These are phyloP conservation scores for Calocybe gangraenosa DNA, from an alignment of 768 basidiomycete genomes.

Conservation along the genomic window DNA sequence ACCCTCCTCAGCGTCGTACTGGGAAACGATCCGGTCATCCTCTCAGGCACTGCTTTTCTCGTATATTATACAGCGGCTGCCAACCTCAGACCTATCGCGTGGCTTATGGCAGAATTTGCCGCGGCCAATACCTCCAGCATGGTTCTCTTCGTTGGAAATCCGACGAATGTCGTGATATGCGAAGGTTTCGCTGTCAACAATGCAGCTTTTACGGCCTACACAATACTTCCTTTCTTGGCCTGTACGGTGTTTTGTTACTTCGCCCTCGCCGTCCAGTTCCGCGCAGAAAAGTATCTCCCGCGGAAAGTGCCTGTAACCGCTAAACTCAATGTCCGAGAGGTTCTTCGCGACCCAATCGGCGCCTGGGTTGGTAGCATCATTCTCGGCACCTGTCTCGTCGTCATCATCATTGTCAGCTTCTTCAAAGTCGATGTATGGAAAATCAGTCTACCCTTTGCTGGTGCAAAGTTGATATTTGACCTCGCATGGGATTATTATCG, in stretches of 20 bases:
- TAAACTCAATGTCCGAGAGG: conserved; percentile 48
- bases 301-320: conserved; percentile 31
- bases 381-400: conserved; percentile 62
- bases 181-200: conserved; percentile 82
- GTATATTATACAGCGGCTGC: conserved; percentile 82
- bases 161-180: conserved; percentile 92
- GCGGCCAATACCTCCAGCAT: conserved; percentile 78
- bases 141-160: conserved; percentile 82
- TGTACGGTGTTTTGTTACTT: conserved; percentile 58
- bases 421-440: conserved; percentile 82
- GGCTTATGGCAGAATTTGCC: conserved; percentile 75
- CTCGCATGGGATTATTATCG: conserved; percentile 54
- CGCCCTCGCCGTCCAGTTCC: conserved; percentile 57
- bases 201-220: conserved; percentile 77
- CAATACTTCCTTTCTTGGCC: conserved; percentile 77
- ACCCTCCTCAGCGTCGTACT: conserved; percentile 71
- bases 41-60: conserved; percentile 89
- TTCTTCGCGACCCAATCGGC: conserved; percentile 69
- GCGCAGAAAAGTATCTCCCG: conserved; percentile 48
- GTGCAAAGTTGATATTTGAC: conserved; percentile 71
- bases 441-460: conserved; percentile 80
- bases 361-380: conserved; percentile 72
- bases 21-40: conserved; percentile 92
- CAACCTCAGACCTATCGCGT: conserved; percentile 51
- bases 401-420: conserved; percentile 76